Percentiles rank a stretch among this genome's conserved stretches.
Conservation (phyloP, 352 stramenopile species). For the Pythium myriotylum region DNA sequence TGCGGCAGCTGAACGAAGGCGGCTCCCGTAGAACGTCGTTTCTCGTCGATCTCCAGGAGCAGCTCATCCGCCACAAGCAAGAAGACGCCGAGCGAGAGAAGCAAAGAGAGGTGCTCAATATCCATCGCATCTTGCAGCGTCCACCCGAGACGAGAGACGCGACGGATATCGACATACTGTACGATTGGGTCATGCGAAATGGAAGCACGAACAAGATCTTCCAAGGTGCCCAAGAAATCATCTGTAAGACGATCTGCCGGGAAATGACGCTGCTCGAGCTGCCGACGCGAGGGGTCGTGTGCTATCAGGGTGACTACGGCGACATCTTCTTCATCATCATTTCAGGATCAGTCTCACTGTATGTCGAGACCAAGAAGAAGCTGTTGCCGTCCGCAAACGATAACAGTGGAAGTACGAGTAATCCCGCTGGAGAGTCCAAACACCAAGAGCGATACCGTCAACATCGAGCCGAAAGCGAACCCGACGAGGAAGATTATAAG, state of each 20-base stretch:
- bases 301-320: slow-evolving; percentile 83
- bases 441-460: slow-evolving; percentile 9
- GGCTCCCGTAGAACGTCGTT: slow-evolving; percentile 34
- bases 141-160: slow-evolving; percentile 45
- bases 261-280: slow-evolving; percentile 83
- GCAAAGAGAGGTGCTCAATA: slow-evolving; percentile 46
- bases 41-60: slow-evolving; percentile 60
- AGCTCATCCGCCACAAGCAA: slow-evolving; percentile 48
- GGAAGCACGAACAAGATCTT: slow-evolving; percentile 86
- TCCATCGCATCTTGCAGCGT: slow-evolving; percentile 59
- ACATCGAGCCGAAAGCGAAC: slow-evolving; percentile 2
- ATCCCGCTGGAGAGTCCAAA: neutral
- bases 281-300: slow-evolving; percentile 61
- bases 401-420: neutral
- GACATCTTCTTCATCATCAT: slow-evolving; percentile 86
- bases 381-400: slow-evolving; percentile 12
- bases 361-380: slow-evolving; percentile 66
- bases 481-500: slow-evolving; percentile 31
- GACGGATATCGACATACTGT: slow-evolving; percentile 71
- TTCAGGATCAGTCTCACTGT: slow-evolving; percentile 72
- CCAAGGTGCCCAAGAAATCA: slow-evolving; percentile 80
- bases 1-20: slow-evolving; percentile 11
- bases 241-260: slow-evolving; percentile 88
- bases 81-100: slow-evolving; percentile 47
- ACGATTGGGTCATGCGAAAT: slow-evolving; percentile 81